Percentiles rank a stretch among this genome's conserved stretches.
Conservation (phyloP, 805 yeast species). For the Myxozyma sirexii region DNA sequence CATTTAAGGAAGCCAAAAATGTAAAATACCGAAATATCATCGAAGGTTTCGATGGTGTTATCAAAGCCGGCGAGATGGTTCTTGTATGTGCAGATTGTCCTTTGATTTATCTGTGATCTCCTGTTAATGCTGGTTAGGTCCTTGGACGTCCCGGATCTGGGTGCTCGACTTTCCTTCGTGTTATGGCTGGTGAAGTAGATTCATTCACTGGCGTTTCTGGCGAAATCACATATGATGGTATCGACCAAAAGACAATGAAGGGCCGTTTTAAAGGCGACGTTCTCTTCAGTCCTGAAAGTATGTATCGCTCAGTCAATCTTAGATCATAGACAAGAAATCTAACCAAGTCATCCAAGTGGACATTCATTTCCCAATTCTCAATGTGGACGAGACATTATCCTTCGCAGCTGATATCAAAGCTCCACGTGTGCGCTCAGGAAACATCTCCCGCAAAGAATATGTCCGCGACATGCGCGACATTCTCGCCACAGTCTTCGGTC, state of each 20-base stretch:
- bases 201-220: constrained; percentile 58
- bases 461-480: constrained; percentile 82
- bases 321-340: no score
- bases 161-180: constrained; percentile 63
- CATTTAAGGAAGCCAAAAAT: background rate
- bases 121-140: constrained; percentile 36
- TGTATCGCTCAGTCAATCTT: background rate
- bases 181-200: constrained; percentile 69
- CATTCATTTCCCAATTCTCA: constrained; percentile 70
- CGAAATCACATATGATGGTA: constrained; percentile 62
- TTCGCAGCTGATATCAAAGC: constrained; percentile 73
- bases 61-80: constrained; percentile 64
- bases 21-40: constrained; percentile 34
- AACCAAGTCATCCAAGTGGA: no score
- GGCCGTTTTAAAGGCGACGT: constrained; percentile 55
- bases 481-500: constrained; percentile 51
- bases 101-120: background rate
- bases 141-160: constrained; percentile 82
- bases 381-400: constrained; percentile 70
- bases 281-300: constrained; percentile 40
- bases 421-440: constrained; percentile 57
- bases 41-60: constrained; percentile 54
- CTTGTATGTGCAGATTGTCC: constrained; percentile 45
- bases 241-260: constrained; percentile 62
- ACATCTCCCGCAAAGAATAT: constrained; percentile 52